phyloP scores from a whole-genome alignment of 257 asterid species.

The Misopates orontium region DNA sequence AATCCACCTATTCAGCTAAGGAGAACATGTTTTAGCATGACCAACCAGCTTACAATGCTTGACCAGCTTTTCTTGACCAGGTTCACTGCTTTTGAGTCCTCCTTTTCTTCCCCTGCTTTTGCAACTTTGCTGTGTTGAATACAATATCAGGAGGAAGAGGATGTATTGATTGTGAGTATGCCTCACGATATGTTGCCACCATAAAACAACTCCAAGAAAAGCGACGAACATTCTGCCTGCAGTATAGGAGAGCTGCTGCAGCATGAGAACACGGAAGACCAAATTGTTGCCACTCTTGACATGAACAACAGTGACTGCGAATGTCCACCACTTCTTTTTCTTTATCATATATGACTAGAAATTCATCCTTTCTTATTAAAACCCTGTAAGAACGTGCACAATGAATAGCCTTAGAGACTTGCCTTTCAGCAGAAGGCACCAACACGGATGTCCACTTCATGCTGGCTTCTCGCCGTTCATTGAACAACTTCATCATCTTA shows the following conservation, averaged over 20 bases:
- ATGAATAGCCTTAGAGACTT: conserved; percentile 59
- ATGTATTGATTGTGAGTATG: conserved; percentile 69
- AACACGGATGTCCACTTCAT: conserved; percentile 59
- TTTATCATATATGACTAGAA: conserved; percentile 62
- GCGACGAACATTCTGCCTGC: conserved; percentile 70
- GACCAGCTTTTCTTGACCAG: conserved; percentile 68
- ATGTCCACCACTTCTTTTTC: conserved; percentile 54
- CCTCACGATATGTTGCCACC: conserved; percentile 55
- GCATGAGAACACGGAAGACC: conserved; percentile 75
- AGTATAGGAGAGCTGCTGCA: conserved; percentile 63
- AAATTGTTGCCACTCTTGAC: conserved; percentile 63
- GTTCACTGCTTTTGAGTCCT: no score
- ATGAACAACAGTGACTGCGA: conserved; percentile 46
- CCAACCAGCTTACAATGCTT: conserved; percentile 80
- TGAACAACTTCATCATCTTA: conserved; percentile 74
- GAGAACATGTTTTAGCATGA: no score
- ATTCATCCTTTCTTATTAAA: conserved; percentile 51
- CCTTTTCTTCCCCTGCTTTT: no score
- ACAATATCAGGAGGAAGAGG: no score
- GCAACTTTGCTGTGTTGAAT: no score
- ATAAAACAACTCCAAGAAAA: conserved; percentile 71
- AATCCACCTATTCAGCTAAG: conserved; percentile 44
- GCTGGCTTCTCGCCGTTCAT: conserved; percentile 65
- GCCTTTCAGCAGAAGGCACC: conserved; percentile 64
- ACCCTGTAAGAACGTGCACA: conserved; percentile 52